Base-by-base conservation (phyloP, 306 rosid genomes). In the Pachyrhizus erosus region DNA sequence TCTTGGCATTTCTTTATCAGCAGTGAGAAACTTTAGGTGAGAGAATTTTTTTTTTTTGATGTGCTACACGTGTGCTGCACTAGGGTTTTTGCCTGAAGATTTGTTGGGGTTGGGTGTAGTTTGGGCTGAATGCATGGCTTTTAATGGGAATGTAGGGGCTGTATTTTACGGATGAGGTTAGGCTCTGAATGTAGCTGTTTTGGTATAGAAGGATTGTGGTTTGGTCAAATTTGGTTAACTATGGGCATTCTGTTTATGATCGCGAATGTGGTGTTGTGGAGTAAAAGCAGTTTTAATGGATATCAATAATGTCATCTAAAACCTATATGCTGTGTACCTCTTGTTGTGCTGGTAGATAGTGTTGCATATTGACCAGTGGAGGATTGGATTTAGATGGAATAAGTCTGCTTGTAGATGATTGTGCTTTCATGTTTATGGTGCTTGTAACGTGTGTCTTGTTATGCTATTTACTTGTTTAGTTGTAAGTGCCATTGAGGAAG, bases 401-500 rank as follows among this genome's bases (percentile, higher is more conserved):
- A 5, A 69, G 39, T 70, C 13, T 45, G 6, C 70, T 20, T 79
- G 66, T 33, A 23, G 37, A 37, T 24, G 17, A 29, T 58, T 39
- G 45, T 12, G 76, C 4, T 61, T 74, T 37, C 10, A 2, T 46
- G 5, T 20, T 12, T 46, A 26, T 60, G 52, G 18, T 34, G 27
- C 48, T 31, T 24, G 40, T 64, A 49, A 26, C 34, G 5, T 18
- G 40, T 49, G 49, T 46, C 29, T 61, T 43, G 61, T 75, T 52
- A 52, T 54, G 45, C 23, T 60, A 62, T 62, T 61, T 61, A 21
- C 33, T 60, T 61, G 62, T 75, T 52, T 70, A 54, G 37, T 54
- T 45, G 54, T 43, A 45, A 54, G 70, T 76, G 43, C 43, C 73
- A 3, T 37, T 7, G 48, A 69, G 34, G 77, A 58, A 69, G 65